Evolutionary conservation across 2,329 filamentous ascomycete species (phyloP), one percentile per base, ranked within the genome.

Genomic region (Curvularia verruculosa): DNA sequence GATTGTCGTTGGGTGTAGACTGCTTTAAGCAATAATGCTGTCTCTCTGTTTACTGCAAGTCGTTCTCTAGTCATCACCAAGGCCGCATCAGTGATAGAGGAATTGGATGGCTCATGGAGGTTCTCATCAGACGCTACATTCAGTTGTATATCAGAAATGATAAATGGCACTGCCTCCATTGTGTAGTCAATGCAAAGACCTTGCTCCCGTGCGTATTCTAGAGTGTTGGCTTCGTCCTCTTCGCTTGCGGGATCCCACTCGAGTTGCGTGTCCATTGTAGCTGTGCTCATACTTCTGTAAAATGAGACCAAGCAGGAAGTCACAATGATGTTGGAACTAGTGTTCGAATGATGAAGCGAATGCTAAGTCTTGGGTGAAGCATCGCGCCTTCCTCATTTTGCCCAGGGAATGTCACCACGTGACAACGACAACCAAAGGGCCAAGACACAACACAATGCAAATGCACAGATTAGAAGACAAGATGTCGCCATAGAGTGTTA

Each of bases 181-280:
- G 66, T 67, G 63, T 77, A 78, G 54, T 80, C 69, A 49, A 55
- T 67, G 29, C 76, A 78, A 21, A 83, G 71, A 3, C 76, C 76
- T 55, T 82, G 69, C 47, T 76, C 78, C 23, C 80, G 77, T 19
- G 82, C 81, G 60, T 83, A 84, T 18, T 82, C 77, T 7, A 83
- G 67, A 6, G 79, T 62, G 19, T 75, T 76, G 15, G 71, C 71
- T n/a, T 78, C 75, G 21, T 60, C 57, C 7, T 68, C 61, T 28
- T 64, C 49, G 12, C 64, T 34, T 19, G 10, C 8, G 18, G 46
- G 56, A 10, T 50, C 57, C 6, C 63, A 50, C 19, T 68, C 56
- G 9, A 66, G 55, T 36, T 69, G 65, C 66, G 66, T 15, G 5
- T 46, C 45, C 51, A 57, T 49, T 1, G 26, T 19, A 21, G 3